Base-by-base conservation (phyloP, 495 filamentous ascomycete species). In the Penicillium subrubescens region DNA sequence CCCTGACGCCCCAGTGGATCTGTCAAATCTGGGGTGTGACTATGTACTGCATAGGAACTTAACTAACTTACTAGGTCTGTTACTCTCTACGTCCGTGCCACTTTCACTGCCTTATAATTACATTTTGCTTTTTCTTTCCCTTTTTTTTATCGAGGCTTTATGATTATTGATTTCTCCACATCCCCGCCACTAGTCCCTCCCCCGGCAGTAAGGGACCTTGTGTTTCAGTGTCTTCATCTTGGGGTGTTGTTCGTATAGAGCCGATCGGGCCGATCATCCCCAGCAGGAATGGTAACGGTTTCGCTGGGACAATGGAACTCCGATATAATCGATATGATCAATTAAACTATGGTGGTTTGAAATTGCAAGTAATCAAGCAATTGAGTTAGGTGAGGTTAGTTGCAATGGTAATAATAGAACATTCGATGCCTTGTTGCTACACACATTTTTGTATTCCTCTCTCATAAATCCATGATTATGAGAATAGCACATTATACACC, bases 1-100 rank as follows among this genome's bases (percentile, higher is more conserved):
- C 57, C 57, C 57, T 56, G 44, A 44, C 51, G 46, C 55, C 57
- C 56, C 21, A 59, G 67, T 70, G 60, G 64, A 72, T 62, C 64
- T 65, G 64, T 64, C 67, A 70, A 60, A 70, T 70, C 64, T 54
- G 59, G 62, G 25, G 25, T 1, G 25, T 27, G 25, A 27, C 25
- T n/a, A n/a, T n/a, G n/a, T n/a, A n/a, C n/a, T n/a, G n/a, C n/a
- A n/a, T n/a, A n/a, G n/a, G n/a, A n/a, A n/a, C n/a, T n/a, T n/a
- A n/a, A n/a, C n/a, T n/a, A n/a, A n/a, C n/a, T n/a, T n/a, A n/a
- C n/a, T n/a, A 53, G 62, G 55, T 52, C 23, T 17, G 15, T 8
- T 8, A 15, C 48, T 7, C 12, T 27, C 55, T n/a, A n/a, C 57
- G 62, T 50, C 60, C 41, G 46, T 23, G 65, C 55, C 60, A 52